Conservation (phyloP, 2,329 filamentous ascomycete species). For the Trichoderma koningii region DNA sequence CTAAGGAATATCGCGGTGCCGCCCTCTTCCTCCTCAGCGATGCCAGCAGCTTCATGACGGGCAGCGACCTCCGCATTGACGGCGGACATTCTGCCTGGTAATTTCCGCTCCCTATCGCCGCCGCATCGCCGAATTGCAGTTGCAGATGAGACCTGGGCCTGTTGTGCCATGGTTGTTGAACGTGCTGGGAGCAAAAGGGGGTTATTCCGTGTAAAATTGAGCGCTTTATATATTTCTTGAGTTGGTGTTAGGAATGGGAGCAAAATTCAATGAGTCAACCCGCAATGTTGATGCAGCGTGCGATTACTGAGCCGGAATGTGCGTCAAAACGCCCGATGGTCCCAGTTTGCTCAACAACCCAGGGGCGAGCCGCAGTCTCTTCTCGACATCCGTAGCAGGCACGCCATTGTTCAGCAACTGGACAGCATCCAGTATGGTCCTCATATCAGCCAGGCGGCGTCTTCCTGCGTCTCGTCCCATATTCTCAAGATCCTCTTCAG, state of each 20-base stretch:
- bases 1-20: slow-evolving; percentile 70
- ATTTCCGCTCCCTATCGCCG: slow-evolving; percentile 16
- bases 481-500: slow-evolving; percentile 48
- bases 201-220: background rate
- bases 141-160: background rate
- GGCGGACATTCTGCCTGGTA: slow-evolving; percentile 68
- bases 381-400: slow-evolving; percentile 48
- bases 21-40: slow-evolving; percentile 74
- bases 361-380: slow-evolving; percentile 46
- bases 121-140: background rate
- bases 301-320: slow-evolving; percentile 37
- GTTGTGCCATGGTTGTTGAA: background rate
- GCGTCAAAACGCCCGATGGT: slow-evolving; percentile 43
- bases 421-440: slow-evolving; percentile 51
- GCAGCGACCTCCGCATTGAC: slow-evolving; percentile 69
- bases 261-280: slow-evolving; percentile 1
- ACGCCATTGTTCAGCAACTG: slow-evolving; percentile 47
- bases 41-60: slow-evolving; percentile 74
- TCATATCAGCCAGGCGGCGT: slow-evolving; percentile 51
- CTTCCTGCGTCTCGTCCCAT: slow-evolving; percentile 39
- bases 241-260: slow-evolving; percentile 20
- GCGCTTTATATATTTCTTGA: slow-evolving; percentile 6
- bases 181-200: background rate
- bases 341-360: slow-evolving; percentile 52
- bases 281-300: background rate